These are phyloP conservation scores for Epichloe gansuensis DNA, from an alignment of 2,329 filamentous ascomycete species.

Conservation along the genomic window DNA sequence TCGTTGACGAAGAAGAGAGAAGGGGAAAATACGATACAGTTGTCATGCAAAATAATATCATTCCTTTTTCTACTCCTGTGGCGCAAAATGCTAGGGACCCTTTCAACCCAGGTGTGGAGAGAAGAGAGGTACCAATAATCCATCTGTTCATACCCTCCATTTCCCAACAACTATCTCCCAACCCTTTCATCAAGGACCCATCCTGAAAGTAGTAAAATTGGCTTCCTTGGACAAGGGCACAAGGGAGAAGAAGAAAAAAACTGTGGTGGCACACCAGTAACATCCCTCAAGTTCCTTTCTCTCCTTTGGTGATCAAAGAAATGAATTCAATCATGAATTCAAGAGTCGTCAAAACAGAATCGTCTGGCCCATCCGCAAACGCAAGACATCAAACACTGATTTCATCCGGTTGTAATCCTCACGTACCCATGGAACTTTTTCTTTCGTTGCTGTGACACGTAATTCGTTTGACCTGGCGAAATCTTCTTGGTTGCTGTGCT, in stretches of 20 bases:
- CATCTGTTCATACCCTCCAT: constrained; percentile 8
- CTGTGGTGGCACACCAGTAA: neutral
- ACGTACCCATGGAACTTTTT: neutral
- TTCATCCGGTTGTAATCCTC: neutral
- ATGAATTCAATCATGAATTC: neutral
- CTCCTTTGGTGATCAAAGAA: neutral
- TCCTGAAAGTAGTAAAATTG: constrained; percentile 4
- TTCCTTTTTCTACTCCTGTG: constrained; percentile 26
- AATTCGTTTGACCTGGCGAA: neutral
- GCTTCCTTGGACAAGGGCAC: constrained; percentile 3
- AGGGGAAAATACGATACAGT: too few species aligned
- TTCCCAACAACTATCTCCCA: constrained; percentile 1
- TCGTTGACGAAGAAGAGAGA: too few species aligned
- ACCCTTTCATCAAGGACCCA: constrained; percentile 2
- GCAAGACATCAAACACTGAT: neutral
- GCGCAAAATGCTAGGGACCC: constrained; percentile 22
- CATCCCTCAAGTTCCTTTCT: constrained; percentile 1
- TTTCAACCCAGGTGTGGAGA: constrained; percentile 13
- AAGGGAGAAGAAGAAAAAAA: neutral
- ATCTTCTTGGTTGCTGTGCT: constrained; percentile 16
- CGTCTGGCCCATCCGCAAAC: neutral
- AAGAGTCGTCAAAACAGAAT: neutral
- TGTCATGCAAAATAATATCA: constrained; percentile 17
- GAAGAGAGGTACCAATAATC: constrained; percentile 16
- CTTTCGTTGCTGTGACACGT: neutral